These are phyloP conservation scores for Meyerozyma athensensis DNA, from an alignment of 1,139 yeast species.

Conservation along the genomic window DNA sequence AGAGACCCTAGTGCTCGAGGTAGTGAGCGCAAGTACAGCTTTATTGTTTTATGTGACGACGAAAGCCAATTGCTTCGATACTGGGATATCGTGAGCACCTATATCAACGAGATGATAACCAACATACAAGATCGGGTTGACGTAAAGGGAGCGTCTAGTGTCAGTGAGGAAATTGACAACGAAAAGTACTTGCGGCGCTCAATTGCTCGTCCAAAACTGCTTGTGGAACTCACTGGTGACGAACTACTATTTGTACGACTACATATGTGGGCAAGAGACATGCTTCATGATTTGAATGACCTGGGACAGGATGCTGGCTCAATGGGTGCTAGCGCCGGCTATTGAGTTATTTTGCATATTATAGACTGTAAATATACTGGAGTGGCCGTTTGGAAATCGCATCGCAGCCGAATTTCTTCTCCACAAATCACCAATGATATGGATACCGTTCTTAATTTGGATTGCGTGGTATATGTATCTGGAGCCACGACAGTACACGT, in stretches of 20 bases:
- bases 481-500: neutral
- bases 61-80: constrained; percentile 49
- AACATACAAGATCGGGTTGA: constrained; percentile 44
- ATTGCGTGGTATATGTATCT: too few species aligned
- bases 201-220: constrained; percentile 50
- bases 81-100: constrained; percentile 54
- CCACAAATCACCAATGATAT: neutral
- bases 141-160: constrained; percentile 11
- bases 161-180: constrained; percentile 32
- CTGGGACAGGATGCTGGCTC: neutral
- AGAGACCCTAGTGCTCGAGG: constrained; percentile 73
- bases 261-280: constrained; percentile 62
- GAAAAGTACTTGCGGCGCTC: constrained; percentile 53
- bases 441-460: neutral
- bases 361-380: too few species aligned
- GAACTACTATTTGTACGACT: constrained; percentile 54
- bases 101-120: constrained; percentile 48
- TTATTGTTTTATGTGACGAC: constrained; percentile 58
- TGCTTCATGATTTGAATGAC: constrained; percentile 25
- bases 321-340: too few species aligned
- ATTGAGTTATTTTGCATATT: too few species aligned
- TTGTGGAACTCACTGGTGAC: constrained; percentile 59
- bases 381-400: neutral
- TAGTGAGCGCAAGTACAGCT: constrained; percentile 66
- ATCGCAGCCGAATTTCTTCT: neutral